Evolutionary conservation across 2,329 filamentous ascomycete species (phyloP), one percentile per base, ranked within the genome.

Genomic region (Gaeumannomyces tritici): DNA sequence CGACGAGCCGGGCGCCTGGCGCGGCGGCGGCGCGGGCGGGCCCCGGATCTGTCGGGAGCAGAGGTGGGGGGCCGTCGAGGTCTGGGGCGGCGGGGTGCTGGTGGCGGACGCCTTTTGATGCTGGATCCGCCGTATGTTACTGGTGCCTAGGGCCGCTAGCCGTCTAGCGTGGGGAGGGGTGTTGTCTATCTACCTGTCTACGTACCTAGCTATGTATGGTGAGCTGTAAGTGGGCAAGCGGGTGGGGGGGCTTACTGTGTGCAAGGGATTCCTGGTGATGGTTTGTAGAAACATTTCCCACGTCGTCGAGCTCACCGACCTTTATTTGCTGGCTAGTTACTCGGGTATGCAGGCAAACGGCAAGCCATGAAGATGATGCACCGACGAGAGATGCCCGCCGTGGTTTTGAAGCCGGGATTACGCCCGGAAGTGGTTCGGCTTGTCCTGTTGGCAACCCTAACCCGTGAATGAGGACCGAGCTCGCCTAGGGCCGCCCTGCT

Each of bases 51-150:
- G 64, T 29, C 73, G 83, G 61, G 83, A 86, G 71, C 79, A 83
- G 74, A 74, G 78, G 55, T 86, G 83, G 83, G 76, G 73, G 0
- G 76, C 76, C 3, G 75, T 86, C 9, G 76, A 78, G 31, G 69
- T 82, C 13, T 67, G 69, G 8, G 64, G 64, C 2, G 70, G 69
- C 12, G 70, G 70, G 3, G 73, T 74, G 8, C 72, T 71, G 62
- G 63, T 84, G 35, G 72, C 76, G 24, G 70, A 77, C 66, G 76
- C 73, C n/a, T 3, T 76, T 81, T 65, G 42, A 18, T 24, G 54
- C 11, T 13, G 33, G 33, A n/a, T n/a, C n/a, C n/a, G n/a, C n/a
- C n/a, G n/a, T n/a, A n/a, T 18, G 33, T 12, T 35, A 15, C 12
- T 35, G 33, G 33, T 35, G 33, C 54, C 26, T 55, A 11, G 11